Percentiles rank a stretch among this genome's conserved stretches.
phyloP scores from a whole-genome alignment of 2,329 filamentous ascomycete genomes.

The Pyricularia sp. region DNA sequence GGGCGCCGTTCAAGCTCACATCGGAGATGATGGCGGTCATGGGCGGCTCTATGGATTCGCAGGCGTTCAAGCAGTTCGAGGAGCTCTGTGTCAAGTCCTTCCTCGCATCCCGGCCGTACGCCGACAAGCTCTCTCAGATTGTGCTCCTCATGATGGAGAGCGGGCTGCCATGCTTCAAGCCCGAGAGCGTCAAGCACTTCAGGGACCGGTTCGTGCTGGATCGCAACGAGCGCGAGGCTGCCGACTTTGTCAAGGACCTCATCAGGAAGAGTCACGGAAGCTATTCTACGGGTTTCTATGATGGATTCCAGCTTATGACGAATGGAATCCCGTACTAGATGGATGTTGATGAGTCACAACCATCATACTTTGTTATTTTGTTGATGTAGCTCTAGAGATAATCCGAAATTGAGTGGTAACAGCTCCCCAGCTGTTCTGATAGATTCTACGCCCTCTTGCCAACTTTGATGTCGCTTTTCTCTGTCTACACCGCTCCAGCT shows the following conservation, averaged over 20 bases:
- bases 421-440: not conserved
- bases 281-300: conserved; percentile 89
- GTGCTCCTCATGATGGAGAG: conserved; percentile 94
- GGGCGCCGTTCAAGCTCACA: conserved; percentile 96
- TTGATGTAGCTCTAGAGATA: not conserved
- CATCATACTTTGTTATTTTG: not conserved
- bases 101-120: conserved; percentile 76
- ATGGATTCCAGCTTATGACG: conserved; percentile 94
- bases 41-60: conserved; percentile 76
- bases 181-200: conserved; percentile 88
- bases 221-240: conserved; percentile 83
- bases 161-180: conserved; percentile 95
- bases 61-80: conserved; percentile 92
- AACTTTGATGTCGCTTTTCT: not conserved
- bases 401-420: not conserved
- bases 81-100: conserved; percentile 95
- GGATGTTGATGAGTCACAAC: not conserved
- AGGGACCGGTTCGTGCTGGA: conserved; percentile 87
- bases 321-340: conserved; percentile 89
- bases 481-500: not conserved
- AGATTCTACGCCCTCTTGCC: not conserved
- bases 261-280: conserved; percentile 86
- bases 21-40: conserved; percentile 98
- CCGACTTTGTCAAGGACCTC: conserved; percentile 84
- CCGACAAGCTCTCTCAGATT: conserved; percentile 81